Base-by-base conservation (phyloP, 495 filamentous ascomycete species). In the Aspergillus leporis region DNA sequence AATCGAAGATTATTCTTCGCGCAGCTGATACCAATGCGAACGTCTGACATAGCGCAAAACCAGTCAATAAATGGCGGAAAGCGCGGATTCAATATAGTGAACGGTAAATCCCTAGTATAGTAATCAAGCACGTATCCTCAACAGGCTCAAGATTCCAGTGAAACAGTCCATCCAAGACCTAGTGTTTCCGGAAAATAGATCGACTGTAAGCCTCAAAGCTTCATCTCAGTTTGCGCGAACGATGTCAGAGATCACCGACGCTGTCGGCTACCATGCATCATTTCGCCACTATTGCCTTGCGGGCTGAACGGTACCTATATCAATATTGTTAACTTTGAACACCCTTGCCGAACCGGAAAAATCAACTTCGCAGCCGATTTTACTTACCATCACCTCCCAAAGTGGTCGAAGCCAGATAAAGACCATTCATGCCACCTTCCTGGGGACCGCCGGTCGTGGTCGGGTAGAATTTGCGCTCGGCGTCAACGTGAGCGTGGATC, bases 371-470 rank as follows among this genome's bases (percentile, higher is more conserved):
- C 3, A 53, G 51, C 47, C 45, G 9, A 30, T 30, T 56, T 51
- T 53, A 66, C 77, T 66, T 72, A 79, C 78, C 77, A 61, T 79
- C 78, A 66, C 75, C 72, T 62, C 69, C 66, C 71, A 79, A 51
- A 46, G 73, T 78, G 52, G 76, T 79, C 58, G 78, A 75, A 53
- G 78, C 74, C 66, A 79, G 53, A 57, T 81, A 81, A 53, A 79
- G 63, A 43, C 76, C 76, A 61, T 78, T 79, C 71, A 78, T 76
- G 47, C 73, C 75, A 60, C 61, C 65, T 56, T 78, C 77, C 53
- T 76, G 74, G 55, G 70, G 68, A 59, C 71, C 69, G n/a, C 67
- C 66, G 56, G 75, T 76, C 47, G 76, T 76, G 43, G 70, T 70
- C 21, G 73, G 77, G 63, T 79, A 78, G 61, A 64, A 77, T 63